Base-by-base conservation (phyloP, 768 basidiomycete species). In the Phaeotremella skinneri region DNA sequence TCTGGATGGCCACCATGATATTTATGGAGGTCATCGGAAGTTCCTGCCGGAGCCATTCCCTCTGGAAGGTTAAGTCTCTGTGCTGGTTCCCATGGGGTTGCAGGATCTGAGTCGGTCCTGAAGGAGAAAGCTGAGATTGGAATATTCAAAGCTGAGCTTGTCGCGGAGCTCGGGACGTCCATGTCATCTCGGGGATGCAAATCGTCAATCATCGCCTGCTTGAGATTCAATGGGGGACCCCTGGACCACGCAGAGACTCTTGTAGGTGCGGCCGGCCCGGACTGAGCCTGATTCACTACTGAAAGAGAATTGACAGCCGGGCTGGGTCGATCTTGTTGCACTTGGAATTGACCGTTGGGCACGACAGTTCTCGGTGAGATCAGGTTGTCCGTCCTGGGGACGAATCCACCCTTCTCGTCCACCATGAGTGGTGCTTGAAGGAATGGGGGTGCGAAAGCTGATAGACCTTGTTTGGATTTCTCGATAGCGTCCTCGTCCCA, bases 81-180 rank as follows among this genome's bases (percentile, higher is more conserved):
- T n/a, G 59, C 63, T 26, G 69, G 69, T 43, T 73, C 69, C 58
- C 61, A 74, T 0, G 72, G 69, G 16, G 69, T 66, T n/a, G 72
- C 72, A 4, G 72, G 72, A 48, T 74, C 72, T 20, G 72, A 74
- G 13, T 71, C 72, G 1, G 67, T 71, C 3, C 61, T 65, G 42
- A 61, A 69, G 3, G 69, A 69, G 4, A 55, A 7, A 1, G 72
- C 67, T 14, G 71, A 67, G 3, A 64, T 47, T 23, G 71, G 68
- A 4, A 64, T 61, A 11, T 27, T 30, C 26, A 67, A 50, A 41
- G 57, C 56, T 27, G 20, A 41, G 21, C 13, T 13, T 7, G 13
- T 13, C 7, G 60, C 58, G 23, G 63, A 54, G 5, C 37, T 47
- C 0, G 58, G 53, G 13, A 39, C 25, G 23, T 34, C 50, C 27